Conservation (phyloP, 1,139 yeast genomes). For the Scheffersomyces lignicola region DNA sequence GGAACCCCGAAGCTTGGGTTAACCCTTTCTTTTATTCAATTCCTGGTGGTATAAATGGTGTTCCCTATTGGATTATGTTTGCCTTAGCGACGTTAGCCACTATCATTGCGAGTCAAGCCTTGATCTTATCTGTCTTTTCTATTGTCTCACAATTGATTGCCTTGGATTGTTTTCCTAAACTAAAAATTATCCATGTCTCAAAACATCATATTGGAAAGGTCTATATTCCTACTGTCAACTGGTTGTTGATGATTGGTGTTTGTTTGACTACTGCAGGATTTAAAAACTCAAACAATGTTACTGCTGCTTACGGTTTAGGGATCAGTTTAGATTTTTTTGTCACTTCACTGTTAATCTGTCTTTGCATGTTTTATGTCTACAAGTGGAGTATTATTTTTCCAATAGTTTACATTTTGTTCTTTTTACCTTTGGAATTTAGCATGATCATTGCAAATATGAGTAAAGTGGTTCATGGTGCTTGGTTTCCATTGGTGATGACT, state of each 20-base stretch:
- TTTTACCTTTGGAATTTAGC: constrained; percentile 47
- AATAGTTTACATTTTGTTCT: constrained; percentile 32
- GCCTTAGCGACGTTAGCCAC: constrained; percentile 54
- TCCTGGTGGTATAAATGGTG: constrained; percentile 49
- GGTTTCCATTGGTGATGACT: constrained; percentile 54
- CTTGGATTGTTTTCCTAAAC: constrained; percentile 54
- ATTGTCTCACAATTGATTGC: constrained; percentile 53
- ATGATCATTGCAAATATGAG: constrained; percentile 48
- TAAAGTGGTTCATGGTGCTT: constrained; percentile 58
- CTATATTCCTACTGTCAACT: constrained; percentile 51
- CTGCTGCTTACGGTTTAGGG: constrained; percentile 63
- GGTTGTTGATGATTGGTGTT: constrained; percentile 51
- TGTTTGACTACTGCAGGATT: constrained; percentile 53
- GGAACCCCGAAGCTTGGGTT: constrained; percentile 38
- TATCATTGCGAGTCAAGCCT: constrained; percentile 60
- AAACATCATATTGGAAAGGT: constrained; percentile 46
- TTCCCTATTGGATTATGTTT: constrained; percentile 53
- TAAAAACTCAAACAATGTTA: constrained; percentile 47
- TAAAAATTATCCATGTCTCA: constrained; percentile 47
- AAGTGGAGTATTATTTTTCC: constrained; percentile 34
- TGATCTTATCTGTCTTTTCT: constrained; percentile 55
- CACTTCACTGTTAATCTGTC: constrained; percentile 46
- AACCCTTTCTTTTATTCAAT: constrained; percentile 50
- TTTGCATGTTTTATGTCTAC: constrained; percentile 49
- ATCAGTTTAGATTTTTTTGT: constrained; percentile 55